These are phyloP conservation scores for Gracilariopsis chorda DNA, from an alignment of 23 red algal genomes.

Conservation along the genomic window DNA sequence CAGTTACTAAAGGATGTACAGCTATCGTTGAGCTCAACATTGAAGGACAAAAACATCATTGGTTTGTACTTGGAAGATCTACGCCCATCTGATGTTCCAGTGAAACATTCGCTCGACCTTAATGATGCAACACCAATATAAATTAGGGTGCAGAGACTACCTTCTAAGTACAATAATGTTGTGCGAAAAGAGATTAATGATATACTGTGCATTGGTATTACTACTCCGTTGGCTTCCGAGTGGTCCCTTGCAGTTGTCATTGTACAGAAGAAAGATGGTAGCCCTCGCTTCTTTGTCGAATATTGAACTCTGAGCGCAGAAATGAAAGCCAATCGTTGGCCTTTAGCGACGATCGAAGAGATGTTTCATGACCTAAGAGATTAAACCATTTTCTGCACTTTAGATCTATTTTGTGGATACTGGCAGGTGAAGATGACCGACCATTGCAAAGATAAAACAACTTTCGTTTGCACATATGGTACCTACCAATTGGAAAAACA, in stretches of 20 bases:
- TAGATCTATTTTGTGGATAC: slow-evolving; percentile 5
- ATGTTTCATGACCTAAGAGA: background rate
- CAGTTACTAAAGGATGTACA: background rate
- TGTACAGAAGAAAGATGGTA: background rate
- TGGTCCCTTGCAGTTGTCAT: background rate
- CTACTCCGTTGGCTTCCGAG: background rate
- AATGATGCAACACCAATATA: background rate
- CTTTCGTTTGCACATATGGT: background rate
- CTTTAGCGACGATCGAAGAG: background rate
- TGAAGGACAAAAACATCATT: background rate
- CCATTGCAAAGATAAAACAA: background rate
- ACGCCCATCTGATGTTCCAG: background rate
- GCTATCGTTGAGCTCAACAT: background rate
- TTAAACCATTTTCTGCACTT: background rate
- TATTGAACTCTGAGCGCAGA: background rate
- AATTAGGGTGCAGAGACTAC: background rate
- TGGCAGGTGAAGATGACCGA: background rate
- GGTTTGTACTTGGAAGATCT: background rate
- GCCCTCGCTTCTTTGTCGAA: slow-evolving; percentile 2
- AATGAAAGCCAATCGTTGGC: background rate
- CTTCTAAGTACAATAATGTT: background rate
- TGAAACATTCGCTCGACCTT: background rate
- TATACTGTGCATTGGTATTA: background rate
- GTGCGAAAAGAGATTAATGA: background rate
- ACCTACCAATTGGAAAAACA: background rate